phyloP scores from a whole-genome alignment of 129 eudicot species.

The Daucus carota region DH1_v3.0 NC_030388.2:25260001-25260500 shows the following conservation, averaged over 20 bases:
- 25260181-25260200: slow-evolving; percentile 5
- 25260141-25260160: slow-evolving; percentile 16
- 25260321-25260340: not conserved
- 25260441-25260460: not conserved
- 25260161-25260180: slow-evolving; percentile 18
- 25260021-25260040: not conserved
- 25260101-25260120: slow-evolving; percentile 5
- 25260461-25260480: not conserved
- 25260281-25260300: not conserved
- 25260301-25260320: not conserved
- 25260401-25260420: not conserved
- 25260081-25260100: not conserved
- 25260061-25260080: slow-evolving; percentile 31
- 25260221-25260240: not conserved
- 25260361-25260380: not conserved
- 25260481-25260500: no score
- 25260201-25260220: slow-evolving; percentile 3
- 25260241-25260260: not conserved
- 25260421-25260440: not conserved
- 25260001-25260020: not conserved
- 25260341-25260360: not conserved
- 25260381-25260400: not conserved
- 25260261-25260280: not conserved
- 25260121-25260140: slow-evolving; percentile 15
- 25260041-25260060: not conserved